Conservation (phyloP, 306 rosid genomes). For the Prinsepia uniflora region DNA sequence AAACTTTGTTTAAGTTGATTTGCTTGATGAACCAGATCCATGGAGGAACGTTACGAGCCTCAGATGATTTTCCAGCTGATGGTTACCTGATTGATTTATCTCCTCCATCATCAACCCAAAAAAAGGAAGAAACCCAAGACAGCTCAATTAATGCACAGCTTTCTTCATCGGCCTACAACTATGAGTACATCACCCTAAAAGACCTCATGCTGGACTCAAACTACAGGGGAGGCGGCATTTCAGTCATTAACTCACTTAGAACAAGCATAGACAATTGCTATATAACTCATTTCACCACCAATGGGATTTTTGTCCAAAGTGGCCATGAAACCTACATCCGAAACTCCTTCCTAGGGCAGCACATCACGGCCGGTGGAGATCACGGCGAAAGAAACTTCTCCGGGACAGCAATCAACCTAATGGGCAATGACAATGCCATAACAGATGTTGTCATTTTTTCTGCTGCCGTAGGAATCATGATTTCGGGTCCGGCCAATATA, state of each 20-base stretch:
- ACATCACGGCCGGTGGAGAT: slow-evolving; percentile 78
- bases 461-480: slow-evolving; percentile 55
- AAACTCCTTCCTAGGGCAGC: slow-evolving; percentile 82
- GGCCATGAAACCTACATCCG: slow-evolving; percentile 93
- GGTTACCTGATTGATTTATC: slow-evolving; percentile 71
- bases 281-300: slow-evolving; percentile 75
- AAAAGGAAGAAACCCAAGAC: slow-evolving; percentile 3
- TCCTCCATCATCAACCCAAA: slow-evolving; percentile 29
- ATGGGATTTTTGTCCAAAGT: slow-evolving; percentile 56
- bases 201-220: slow-evolving; percentile 75
- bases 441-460: slow-evolving; percentile 88
- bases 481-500: slow-evolving; percentile 70
- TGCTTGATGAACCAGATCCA: slow-evolving; percentile 53
- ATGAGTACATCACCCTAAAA: slow-evolving; percentile 63
- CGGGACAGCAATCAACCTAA: slow-evolving; percentile 65
- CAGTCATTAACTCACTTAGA: slow-evolving; percentile 71
- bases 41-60: slow-evolving; percentile 78
- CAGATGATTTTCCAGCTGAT: slow-evolving; percentile 52
- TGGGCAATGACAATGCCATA: slow-evolving; percentile 73
- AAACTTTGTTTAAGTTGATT: slow-evolving; percentile 1
- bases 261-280: slow-evolving; percentile 79
- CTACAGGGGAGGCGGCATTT: slow-evolving; percentile 80
- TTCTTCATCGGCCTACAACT: slow-evolving; percentile 57
- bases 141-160: slow-evolving; percentile 26
- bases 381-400: slow-evolving; percentile 55